Conservation (phyloP, 495 filamentous ascomycete genomes). For the Immersiella caudata region DNA sequence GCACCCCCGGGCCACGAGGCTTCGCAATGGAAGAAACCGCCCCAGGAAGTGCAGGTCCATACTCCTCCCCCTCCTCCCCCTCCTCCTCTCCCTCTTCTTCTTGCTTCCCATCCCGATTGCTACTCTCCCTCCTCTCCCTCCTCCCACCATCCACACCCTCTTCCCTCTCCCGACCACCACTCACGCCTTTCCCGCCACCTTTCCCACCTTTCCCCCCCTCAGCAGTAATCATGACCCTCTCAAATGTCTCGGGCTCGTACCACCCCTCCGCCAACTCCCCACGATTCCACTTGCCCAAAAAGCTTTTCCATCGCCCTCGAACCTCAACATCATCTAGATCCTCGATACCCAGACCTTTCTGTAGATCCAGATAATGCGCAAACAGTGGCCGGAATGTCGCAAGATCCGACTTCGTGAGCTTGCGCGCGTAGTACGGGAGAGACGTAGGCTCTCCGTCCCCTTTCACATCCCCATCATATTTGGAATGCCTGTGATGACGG, state of each 20-base stretch:
- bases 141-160: slow-evolving; percentile 7
- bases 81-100: slow-evolving; percentile 36
- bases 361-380: slow-evolving; percentile 84
- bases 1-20: slow-evolving; percentile 69
- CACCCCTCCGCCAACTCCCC: slow-evolving; percentile 91
- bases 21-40: background rate
- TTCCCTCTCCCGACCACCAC: background rate
- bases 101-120: background rate
- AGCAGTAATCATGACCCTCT: slow-evolving; percentile 42
- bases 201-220: background rate
- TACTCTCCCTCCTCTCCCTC: background rate
- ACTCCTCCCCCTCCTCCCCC: slow-evolving; percentile 60
- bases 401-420: slow-evolving; percentile 68
- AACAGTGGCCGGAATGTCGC: slow-evolving; percentile 70
- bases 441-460: background rate
- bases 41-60: slow-evolving; percentile 69
- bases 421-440: slow-evolving; percentile 68
- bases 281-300: slow-evolving; percentile 89
- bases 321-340: slow-evolving; percentile 69
- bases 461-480: too few relatives aligned
- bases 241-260: slow-evolving; percentile 76
- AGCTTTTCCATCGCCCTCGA: slow-evolving; percentile 91
- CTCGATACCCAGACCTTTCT: slow-evolving; percentile 71
- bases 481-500: too few relatives aligned
- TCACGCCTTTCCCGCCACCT: slow-evolving; percentile 18